A percentile compares a stretch with the other conserved stretches of the same genome.
phyloP scores from a whole-genome alignment of 2,329 filamentous ascomycete species.

The Diplodia mutila region DNA sequence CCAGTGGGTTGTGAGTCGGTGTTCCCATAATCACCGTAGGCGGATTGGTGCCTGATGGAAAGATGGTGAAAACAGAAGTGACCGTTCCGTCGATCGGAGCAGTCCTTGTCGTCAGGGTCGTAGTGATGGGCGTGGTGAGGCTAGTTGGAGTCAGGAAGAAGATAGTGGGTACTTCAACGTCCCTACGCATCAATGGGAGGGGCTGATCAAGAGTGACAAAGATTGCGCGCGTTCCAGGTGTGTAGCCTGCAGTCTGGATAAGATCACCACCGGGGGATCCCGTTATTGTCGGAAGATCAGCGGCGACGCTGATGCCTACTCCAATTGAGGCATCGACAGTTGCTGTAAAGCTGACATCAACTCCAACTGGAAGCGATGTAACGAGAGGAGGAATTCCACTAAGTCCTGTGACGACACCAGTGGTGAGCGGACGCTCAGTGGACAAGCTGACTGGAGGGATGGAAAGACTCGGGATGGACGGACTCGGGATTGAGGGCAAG shows the following conservation, averaged over 20 bases:
- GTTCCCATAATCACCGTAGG: constrained; percentile 17
- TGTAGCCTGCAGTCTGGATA: constrained; percentile 5
- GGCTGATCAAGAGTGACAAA: not conserved
- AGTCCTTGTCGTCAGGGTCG: not conserved
- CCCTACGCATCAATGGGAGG: not conserved
- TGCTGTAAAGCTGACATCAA: not conserved
- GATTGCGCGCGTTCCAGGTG: not conserved
- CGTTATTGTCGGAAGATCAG: not conserved
- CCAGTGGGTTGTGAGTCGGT: not conserved
- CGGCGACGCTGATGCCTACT: not conserved
- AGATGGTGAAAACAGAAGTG: constrained; percentile 7
- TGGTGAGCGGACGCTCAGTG: not conserved
- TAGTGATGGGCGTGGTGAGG: not conserved
- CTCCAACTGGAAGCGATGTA: not conserved
- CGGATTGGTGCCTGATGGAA: not conserved
- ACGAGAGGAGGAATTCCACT: not conserved
- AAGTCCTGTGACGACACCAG: not conserved
- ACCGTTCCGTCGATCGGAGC: not conserved
- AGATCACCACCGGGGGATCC: not conserved
- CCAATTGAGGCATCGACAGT: constrained; percentile 1
- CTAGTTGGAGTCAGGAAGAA: constrained; percentile 4
- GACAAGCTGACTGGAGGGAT: not conserved
- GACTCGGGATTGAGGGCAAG: not conserved
- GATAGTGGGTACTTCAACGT: not conserved
- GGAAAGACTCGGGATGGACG: not conserved